These are phyloP conservation scores for Leishmania gerbilli DNA, from an alignment of 208 protist genomes.

Conservation along the genomic window DNA sequence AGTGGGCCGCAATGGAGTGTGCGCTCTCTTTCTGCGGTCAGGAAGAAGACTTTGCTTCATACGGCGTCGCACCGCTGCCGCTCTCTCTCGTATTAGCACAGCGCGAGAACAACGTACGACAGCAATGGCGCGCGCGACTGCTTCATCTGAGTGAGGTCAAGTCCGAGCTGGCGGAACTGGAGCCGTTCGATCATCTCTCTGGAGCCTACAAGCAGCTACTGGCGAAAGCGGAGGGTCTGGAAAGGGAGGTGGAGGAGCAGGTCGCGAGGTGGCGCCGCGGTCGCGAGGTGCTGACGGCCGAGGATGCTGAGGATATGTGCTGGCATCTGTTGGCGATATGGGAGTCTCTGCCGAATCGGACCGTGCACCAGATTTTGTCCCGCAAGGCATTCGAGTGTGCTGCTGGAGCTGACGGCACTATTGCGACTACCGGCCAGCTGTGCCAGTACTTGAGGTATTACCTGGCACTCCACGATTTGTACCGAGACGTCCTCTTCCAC, in stretches of 20 bases:
- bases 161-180: slow-evolving; percentile 26
- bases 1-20: slow-evolving; percentile 46
- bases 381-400: slow-evolving; percentile 31
- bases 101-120: slow-evolving; percentile 10
- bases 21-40: slow-evolving; percentile 31
- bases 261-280: slow-evolving; percentile 32
- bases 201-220: slow-evolving; percentile 11
- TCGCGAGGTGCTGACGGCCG: slow-evolving; percentile 16
- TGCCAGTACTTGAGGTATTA: slow-evolving; percentile 37
- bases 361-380: slow-evolving; percentile 38
- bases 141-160: slow-evolving; percentile 26
- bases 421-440: slow-evolving; percentile 18
- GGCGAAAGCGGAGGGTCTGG: slow-evolving; percentile 24
- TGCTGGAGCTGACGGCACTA: slow-evolving; percentile 12
- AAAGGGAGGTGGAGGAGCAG: slow-evolving; percentile 28
- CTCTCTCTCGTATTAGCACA: neutral
- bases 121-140: slow-evolving; percentile 20
- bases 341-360: slow-evolving; percentile 31
- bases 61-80: slow-evolving; percentile 17
- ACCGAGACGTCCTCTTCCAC: slow-evolving; percentile 32
- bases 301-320: slow-evolving; percentile 20
- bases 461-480: slow-evolving; percentile 35
- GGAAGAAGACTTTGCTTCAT: slow-evolving; percentile 32
- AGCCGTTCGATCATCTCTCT: slow-evolving; percentile 15
- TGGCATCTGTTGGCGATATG: slow-evolving; percentile 36